Evolutionary conservation across 2,329 filamentous ascomycete species (phyloP).

Genomic region (Apiospora malaysiana): DNA sequence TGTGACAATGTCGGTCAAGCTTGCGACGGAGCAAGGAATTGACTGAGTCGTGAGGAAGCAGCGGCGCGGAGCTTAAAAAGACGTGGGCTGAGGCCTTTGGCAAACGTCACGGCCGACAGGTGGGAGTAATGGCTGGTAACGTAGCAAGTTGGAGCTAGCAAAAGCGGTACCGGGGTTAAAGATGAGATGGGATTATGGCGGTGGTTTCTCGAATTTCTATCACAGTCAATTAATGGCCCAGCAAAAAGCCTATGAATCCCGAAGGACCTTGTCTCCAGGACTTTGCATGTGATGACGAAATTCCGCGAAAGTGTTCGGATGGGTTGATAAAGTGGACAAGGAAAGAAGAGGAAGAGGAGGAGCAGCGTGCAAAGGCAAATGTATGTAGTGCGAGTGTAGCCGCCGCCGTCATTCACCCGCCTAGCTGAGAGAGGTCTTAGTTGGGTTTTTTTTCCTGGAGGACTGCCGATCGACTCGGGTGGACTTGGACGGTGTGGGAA

Average conservation of each 20-base stretch:
- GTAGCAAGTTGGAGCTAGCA: background rate
- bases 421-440: conserved; percentile 13
- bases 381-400: conserved; percentile 14
- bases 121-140: conserved; percentile 14
- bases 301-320: background rate
- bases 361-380: conserved; percentile 6
- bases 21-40: conserved; percentile 8
- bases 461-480: conserved; percentile 11
- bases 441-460: background rate
- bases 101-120: conserved; percentile 5
- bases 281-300: background rate
- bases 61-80: conserved; percentile 20
- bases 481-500: background rate
- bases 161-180: background rate
- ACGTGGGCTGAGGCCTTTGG: conserved; percentile 6
- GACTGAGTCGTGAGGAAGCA: conserved; percentile 19
- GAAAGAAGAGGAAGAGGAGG: conserved; percentile 2
- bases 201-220: conserved; percentile 7
- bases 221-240: conserved; percentile 10
- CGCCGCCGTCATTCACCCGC: conserved; percentile 16
- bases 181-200: background rate
- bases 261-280: conserved; percentile 16
- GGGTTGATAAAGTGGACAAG: background rate
- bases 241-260: conserved; percentile 8
- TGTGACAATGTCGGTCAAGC: conserved; percentile 18